These are phyloP conservation scores for Teratosphaeria pseudoeucalypti DNA, from an alignment of 2,329 filamentous ascomycete genomes.

Conservation along the genomic window DNA sequence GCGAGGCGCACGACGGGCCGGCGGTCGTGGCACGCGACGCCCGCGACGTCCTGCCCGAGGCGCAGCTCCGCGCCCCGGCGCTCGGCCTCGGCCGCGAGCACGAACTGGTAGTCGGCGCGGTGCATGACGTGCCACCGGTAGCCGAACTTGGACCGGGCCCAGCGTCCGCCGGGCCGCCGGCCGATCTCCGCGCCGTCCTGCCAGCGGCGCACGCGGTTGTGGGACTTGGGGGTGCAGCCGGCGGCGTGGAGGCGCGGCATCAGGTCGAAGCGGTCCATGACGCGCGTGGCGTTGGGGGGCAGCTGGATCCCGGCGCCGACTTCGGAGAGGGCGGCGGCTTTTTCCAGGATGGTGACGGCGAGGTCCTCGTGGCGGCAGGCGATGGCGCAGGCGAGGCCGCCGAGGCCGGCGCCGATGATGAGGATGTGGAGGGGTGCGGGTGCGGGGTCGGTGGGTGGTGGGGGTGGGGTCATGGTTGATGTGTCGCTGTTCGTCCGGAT, in stretches of 20 bases:
- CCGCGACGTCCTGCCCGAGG: not conserved
- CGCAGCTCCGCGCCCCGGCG: not conserved
- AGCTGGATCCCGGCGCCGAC: conserved; percentile 1
- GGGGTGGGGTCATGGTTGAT: not conserved
- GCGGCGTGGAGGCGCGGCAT: not conserved
- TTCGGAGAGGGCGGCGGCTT: not conserved
- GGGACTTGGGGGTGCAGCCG: not conserved
- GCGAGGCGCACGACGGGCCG: not conserved
- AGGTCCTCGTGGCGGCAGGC: not conserved
- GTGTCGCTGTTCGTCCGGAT: not conserved
- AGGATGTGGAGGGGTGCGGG: not conserved
- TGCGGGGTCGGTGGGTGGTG: not conserved
- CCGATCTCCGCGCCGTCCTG: not conserved
- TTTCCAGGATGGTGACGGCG: not conserved
- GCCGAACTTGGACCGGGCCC: not conserved
- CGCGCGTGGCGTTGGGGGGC: not conserved
- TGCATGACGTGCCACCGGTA: not conserved
- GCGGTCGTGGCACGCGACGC: not conserved
- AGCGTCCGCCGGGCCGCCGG: not conserved
- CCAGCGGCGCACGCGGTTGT: not conserved
- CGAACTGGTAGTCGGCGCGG: not conserved
- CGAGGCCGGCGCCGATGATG: not conserved
- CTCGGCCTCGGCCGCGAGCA: not conserved
- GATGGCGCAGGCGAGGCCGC: conserved; percentile 1
- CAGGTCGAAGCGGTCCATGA: conserved; percentile 1